Base-by-base conservation (phyloP, 495 filamentous ascomycete genomes). In the Sabuloglossum arenarium region DNA sequence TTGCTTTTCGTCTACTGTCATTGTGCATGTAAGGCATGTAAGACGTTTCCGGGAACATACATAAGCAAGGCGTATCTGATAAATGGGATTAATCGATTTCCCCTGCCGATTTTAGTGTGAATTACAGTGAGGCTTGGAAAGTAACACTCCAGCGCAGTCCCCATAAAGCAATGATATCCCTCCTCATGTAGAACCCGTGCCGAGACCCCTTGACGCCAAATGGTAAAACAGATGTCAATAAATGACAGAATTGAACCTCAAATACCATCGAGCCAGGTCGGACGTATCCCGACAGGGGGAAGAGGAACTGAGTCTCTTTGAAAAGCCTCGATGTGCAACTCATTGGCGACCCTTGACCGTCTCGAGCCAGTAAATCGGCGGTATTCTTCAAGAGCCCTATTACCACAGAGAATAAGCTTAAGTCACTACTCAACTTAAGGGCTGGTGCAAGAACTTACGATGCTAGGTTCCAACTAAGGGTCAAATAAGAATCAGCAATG, bases 291-390 rank as follows among this genome's bases (percentile, higher is more conserved):
- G 21, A 25, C 45, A 25, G 45, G 45, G 25, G 51, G 51, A 1
- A 54, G 28, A n/a, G 23, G n/a, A 21, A 54, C 28, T 8, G 51
- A 54, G 10, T 54, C 51, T 23, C 51, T 31, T 11, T n/a, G 51
- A 34, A 62, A 64, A 25, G 61, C 61, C 31, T 64, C 63, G 60
- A 65, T 62, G 55, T 58, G 54, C 45, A 64, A 34, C 45, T 64
- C 62, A 29, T 60, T 65, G 42, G 63, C 63, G 29, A 61, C 31
- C 52, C 62, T 59, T 52, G 61, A 64, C 21, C 62, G 55, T 23
- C 60, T 34, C 24, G 53, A 62, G 0, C 63, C 60, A 9, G 60
- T 62, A 29, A 65, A 65, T 21, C 62, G 63, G 25, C 62, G 54
- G 25, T 64, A 65, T 30, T 65, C 63, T 47, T 64, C 60, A 12